Evolutionary conservation across 345 rosid species (phyloP).

Genomic region (Syzygium grande): DNA sequence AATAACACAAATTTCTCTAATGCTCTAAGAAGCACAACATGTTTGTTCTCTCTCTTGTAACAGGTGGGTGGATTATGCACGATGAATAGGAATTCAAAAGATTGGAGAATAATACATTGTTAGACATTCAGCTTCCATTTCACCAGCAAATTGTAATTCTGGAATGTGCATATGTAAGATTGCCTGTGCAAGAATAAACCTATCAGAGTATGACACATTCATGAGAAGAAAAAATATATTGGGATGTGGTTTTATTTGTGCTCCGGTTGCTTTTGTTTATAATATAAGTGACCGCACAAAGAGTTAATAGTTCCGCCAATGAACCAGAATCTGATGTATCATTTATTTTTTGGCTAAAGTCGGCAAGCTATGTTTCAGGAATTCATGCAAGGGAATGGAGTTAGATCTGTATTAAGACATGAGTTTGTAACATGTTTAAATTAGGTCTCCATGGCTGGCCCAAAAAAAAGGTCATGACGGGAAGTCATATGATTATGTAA

Average conservation of each 20-base stretch:
- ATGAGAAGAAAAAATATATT: neutral
- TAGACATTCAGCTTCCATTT: neutral
- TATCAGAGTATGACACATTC: neutral
- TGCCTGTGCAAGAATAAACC: neutral
- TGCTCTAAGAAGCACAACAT: neutral
- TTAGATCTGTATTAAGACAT: neutral
- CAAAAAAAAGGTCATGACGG: neutral
- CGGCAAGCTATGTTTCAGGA: neutral
- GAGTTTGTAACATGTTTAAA: neutral
- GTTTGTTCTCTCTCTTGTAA: neutral
- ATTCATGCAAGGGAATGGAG: neutral
- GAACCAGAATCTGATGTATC: neutral
- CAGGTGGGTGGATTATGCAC: constrained; percentile 99
- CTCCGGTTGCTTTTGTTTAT: neutral
- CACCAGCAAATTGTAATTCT: neutral
- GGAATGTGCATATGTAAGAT: neutral
- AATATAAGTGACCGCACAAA: neutral
- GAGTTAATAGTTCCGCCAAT: neutral
- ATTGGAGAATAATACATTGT: neutral
- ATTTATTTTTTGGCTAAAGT: neutral
- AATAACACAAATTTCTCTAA: neutral
- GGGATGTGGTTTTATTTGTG: neutral
- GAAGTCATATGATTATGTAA: neutral
- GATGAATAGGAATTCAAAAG: constrained; percentile 82
- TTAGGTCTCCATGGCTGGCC: neutral